phyloP scores from a whole-genome alignment of 805 yeast genomes.

The Nakazawaea sp. region DNA sequence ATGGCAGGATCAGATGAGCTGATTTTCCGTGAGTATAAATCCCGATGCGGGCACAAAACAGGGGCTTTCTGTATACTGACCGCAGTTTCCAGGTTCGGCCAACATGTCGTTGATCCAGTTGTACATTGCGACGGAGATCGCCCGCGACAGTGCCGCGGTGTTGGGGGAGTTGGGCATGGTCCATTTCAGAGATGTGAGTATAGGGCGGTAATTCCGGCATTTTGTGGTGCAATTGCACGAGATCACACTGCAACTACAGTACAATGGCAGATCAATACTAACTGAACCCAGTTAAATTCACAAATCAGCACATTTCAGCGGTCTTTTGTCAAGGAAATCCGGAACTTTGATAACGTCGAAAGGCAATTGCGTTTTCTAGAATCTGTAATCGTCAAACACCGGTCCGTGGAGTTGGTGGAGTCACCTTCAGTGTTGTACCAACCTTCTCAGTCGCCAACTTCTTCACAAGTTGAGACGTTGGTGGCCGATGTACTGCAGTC shows the following conservation, averaged over 20 bases:
- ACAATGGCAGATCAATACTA: conserved; percentile 23
- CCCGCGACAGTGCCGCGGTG: conserved; percentile 66
- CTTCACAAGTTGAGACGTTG: conserved; percentile 68
- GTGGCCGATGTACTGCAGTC: conserved; percentile 50
- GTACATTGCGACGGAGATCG: conserved; percentile 76
- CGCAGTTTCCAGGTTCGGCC: conserved; percentile 62
- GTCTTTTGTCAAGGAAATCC: conserved; percentile 80
- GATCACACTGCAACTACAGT: no score
- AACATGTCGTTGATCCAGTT: conserved; percentile 92
- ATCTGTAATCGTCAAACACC: conserved; percentile 6
- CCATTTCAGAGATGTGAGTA: conserved; percentile 76
- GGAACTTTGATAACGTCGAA: conserved; percentile 79
- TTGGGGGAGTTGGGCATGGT: conserved; percentile 71
- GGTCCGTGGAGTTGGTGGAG: conserved; percentile 9
- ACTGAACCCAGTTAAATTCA: conserved; percentile 4
- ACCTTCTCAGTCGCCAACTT: conserved; percentile 17
- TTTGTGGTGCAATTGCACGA: no score
- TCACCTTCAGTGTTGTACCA: conserved; percentile 3
- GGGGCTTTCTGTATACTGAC: no score
- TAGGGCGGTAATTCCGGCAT: conserved; percentile 24
- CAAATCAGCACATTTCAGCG: conserved; percentile 74
- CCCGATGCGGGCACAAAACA: no score
- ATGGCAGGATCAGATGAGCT: conserved; percentile 9
- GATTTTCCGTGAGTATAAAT: conserved; percentile 15
- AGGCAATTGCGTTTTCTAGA: conserved; percentile 59